phyloP scores from a whole-genome alignment of 2,329 filamentous ascomycete genomes.

The Xylariaceae sp. region DNA sequence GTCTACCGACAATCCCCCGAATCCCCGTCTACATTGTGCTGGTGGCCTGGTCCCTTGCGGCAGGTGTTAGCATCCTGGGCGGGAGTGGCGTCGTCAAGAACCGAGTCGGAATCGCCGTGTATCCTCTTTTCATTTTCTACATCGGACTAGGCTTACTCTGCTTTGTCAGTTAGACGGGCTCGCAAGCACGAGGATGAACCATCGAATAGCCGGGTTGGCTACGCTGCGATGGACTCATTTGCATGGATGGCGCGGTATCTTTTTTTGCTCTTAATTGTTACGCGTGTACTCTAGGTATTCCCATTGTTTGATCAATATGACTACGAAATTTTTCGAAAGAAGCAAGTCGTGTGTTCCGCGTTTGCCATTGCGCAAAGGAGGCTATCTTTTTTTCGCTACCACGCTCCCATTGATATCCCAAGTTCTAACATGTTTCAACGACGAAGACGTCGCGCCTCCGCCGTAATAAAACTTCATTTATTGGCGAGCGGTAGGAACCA shows the following conservation, averaged over 20 bases:
- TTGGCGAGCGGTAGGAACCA: too few species aligned
- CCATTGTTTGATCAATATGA: constrained; percentile 14
- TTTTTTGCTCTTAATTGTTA: neutral
- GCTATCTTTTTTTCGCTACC: neutral
- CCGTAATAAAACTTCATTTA: too few species aligned
- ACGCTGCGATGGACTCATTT: neutral
- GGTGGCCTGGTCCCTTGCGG: constrained; percentile 89
- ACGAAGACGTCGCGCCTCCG: neutral
- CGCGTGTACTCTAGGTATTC: constrained; percentile 12
- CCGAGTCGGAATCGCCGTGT: constrained; percentile 89
- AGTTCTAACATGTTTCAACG: neutral
- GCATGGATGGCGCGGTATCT: constrained; percentile 1
- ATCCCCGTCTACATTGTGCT: constrained; percentile 91
- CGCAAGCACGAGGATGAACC: neutral
- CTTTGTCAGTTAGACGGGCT: constrained; percentile 79
- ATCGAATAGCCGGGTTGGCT: neutral
- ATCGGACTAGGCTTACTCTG: constrained; percentile 90
- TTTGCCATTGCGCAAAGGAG: neutral
- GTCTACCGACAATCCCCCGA: constrained; percentile 76
- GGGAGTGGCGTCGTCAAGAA: constrained; percentile 96
- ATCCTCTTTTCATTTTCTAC: constrained; percentile 94
- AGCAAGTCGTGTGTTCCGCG: neutral
- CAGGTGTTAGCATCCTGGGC: constrained; percentile 92
- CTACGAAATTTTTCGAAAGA: neutral
- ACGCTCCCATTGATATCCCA: neutral